Evolutionary conservation across 495 filamentous ascomycete genomes (phyloP), one percentile per base, ranked within the genome.

Genomic region (Penicillium subrubescens): DNA sequence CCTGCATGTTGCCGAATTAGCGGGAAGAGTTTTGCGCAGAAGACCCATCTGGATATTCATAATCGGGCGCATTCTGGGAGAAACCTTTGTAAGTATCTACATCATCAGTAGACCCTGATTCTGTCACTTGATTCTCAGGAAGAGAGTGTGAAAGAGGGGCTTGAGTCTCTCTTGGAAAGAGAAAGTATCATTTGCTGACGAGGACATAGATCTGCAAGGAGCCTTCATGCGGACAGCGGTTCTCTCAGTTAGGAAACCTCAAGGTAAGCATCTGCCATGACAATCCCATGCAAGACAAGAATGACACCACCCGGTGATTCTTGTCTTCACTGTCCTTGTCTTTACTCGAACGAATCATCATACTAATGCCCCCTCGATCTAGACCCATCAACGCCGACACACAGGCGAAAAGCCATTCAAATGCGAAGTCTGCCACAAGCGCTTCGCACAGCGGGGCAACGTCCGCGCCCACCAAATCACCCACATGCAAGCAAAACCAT

Each of bases 1-100:
- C n/a, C 29, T 98, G 94, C 77, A 86, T 83, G 25, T 84, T 93
- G 35, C 83, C 87, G 14, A 85, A 88, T 15, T 98, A n/a, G 94
- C 69, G 80, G 84, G 61, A 97, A 95, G 79, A 86, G 82, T 64
- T 97, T 97, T 76, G 87, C 87, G 60, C 94, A 98, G 73, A 97
- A 94, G 76, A 97, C 94, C 3, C 93, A 97, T 73, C 83, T 97
- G 41, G 92, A 96, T 63, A 97, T 96, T 41, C 94, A 98, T 70
- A 90, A 84, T 50, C 86, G 94, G 70, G 89, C 93, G 10, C 94
- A 98, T 71, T 97, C 94, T 4, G 94, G 94, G 21, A 87, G 92
- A 52, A 92, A 93, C 94, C 63, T 97, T 94, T 79, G 92, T 97
- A 77, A 82, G 92, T 83, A 23, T 10, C n/a, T 23, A 6, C 41